Conservation (phyloP, 1,139 yeast genomes). For the Geotrichum citri-aurantii region DNA sequence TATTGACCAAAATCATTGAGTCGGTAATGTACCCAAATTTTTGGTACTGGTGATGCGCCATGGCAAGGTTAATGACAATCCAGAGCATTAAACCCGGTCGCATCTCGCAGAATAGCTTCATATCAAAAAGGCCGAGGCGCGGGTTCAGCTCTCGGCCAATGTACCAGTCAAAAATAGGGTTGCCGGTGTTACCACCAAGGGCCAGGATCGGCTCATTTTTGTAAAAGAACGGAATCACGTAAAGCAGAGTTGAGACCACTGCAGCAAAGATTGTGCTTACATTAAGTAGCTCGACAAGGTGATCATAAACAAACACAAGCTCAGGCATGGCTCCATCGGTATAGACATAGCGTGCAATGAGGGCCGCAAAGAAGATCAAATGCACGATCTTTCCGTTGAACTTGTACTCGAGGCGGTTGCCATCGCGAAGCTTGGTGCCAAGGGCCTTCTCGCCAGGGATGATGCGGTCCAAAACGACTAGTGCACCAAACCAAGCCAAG, state of each 20-base stretch:
- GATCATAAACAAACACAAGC: constrained; percentile 63
- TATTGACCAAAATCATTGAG: constrained; percentile 62
- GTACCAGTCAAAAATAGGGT: constrained; percentile 81
- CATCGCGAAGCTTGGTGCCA: constrained; percentile 75
- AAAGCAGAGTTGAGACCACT: constrained; percentile 57
- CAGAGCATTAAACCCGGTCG: constrained; percentile 92
- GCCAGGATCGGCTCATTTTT: constrained; percentile 65
- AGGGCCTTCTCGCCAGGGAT: constrained; percentile 66
- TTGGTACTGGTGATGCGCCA: constrained; percentile 75
- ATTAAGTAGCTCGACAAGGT: constrained; percentile 59
- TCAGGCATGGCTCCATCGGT: constrained; percentile 66
- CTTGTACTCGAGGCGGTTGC: constrained; percentile 60
- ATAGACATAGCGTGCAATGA: constrained; percentile 47
- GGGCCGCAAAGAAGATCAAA: constrained; percentile 42
- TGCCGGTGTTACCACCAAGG: constrained; percentile 79
- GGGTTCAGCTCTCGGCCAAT: constrained; percentile 97
- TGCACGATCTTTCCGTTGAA: constrained; percentile 72
- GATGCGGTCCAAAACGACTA: constrained; percentile 57
- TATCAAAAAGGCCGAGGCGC: constrained; percentile 75
- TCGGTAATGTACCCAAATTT: constrained; percentile 56
- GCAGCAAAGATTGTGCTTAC: constrained; percentile 62
- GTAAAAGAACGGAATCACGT: constrained; percentile 56
- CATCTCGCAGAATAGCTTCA: constrained; percentile 86
- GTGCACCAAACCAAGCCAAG: constrained; percentile 63
- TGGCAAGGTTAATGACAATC: constrained; percentile 71